Evolutionary conservation across 2,329 filamentous ascomycete genomes (phyloP), one percentile per base, ranked within the genome.

Genomic region (Ophiostoma himal-ulmi): DNA sequence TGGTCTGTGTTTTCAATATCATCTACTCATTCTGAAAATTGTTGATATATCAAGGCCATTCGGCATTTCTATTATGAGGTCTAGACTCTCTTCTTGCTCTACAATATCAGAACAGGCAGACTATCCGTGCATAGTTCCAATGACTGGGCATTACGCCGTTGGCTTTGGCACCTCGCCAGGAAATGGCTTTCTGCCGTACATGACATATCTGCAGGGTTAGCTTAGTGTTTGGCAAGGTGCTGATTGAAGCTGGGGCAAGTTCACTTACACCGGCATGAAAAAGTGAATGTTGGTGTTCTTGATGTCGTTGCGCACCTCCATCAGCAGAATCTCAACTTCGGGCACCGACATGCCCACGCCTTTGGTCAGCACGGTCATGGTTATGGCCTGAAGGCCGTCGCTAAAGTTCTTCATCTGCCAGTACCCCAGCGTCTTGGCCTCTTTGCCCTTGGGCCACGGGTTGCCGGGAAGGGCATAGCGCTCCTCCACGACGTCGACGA

Each of bases 321-420:
- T 70, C 22, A 76, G 70, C 34, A 76, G 66, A 34, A 74, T 65
- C 69, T 77, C 75, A 5, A 78, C 72, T 67, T 77, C 74, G 13
- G 74, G 72, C 8, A 72, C 54, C 1, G 73, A 68, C 76, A 76
- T 76, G 65, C 75, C 77, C 17, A 77, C 71, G 0, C 72, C 76
- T 7, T 72, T 72, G 0, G 74, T 76, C 26, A 78, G 69, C 8
- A 76, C 71, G 5, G 75, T 74, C 72, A 75, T 74, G 13, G 74
- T 77, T 14, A 77, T 74, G 20, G 75, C 76, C 34, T 75, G 73
- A 48, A 78, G 44, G n/a, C 75, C 77, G 10, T 74, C 73, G 57
- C 73, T 70, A n/a, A 77, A 75, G 69, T 78, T 78, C 7, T 73
- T 74, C 74, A 76, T 74, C 34, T 76, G 74, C 76, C 76, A 78